A percentile compares a stretch with the other conserved stretches of the same genome.
These are phyloP conservation scores for Chlorella sorokiniana DNA, from an alignment of 139 green algal species.

Conservation along the genomic window DNA sequence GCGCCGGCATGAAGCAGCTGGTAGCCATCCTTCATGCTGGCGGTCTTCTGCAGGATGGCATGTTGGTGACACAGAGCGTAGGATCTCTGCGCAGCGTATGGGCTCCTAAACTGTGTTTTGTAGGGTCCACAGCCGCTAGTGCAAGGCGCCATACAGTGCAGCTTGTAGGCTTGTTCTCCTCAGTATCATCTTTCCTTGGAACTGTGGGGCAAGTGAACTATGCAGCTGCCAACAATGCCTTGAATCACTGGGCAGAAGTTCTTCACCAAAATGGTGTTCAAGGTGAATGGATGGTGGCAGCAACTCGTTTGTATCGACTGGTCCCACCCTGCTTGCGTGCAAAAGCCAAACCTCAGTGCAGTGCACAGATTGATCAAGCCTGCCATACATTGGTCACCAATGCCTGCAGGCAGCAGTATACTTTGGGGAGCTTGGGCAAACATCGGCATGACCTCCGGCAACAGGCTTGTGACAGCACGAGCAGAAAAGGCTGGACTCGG, in stretches of 20 bases:
- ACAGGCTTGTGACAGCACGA: not conserved
- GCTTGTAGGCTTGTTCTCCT: slow-evolving; percentile 52
- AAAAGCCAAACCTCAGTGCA: not conserved
- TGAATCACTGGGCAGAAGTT: slow-evolving; percentile 49
- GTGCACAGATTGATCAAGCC: not conserved
- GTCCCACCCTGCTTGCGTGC: too few species aligned
- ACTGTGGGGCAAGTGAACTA: slow-evolving; percentile 67
- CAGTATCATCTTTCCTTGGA: slow-evolving; percentile 55
- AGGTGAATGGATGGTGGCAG: slow-evolving; percentile 1
- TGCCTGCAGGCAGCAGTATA: slow-evolving; percentile 48
- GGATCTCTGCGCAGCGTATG: slow-evolving; percentile 35
- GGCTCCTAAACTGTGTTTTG: slow-evolving; percentile 41
- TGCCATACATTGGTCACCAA: too few species aligned
- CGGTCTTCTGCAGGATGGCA: slow-evolving; percentile 73
- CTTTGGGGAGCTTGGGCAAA: slow-evolving; percentile 80
- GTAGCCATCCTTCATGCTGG: slow-evolving; percentile 59
- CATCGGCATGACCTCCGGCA: slow-evolving; percentile 61
- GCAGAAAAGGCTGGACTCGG: not conserved
- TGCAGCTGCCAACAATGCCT: slow-evolving; percentile 62
- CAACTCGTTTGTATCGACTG: too few species aligned
- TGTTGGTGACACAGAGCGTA: slow-evolving; percentile 56
- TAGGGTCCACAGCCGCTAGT: not conserved
- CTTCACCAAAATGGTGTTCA: slow-evolving; percentile 26
- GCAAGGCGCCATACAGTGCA: not conserved
- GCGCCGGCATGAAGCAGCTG: not conserved